Conservation (phyloP, 73 alveolate species). For the Durusdinium trenchii region DNA sequence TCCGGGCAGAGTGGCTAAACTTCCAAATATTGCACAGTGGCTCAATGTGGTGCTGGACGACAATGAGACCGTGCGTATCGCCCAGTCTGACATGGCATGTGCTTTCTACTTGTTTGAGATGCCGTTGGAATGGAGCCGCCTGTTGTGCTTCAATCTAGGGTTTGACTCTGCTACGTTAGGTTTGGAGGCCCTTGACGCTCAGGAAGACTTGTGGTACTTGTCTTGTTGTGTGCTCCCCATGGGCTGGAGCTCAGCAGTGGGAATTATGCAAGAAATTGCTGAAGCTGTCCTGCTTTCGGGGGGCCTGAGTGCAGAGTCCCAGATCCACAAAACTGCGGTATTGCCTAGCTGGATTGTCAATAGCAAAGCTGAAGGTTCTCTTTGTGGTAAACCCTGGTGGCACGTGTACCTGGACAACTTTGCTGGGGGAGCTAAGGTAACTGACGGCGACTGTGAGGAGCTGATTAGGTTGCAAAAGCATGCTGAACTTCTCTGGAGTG, state of each 20-base stretch:
- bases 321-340: too few species aligned
- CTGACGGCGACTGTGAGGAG: not conserved
- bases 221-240: slow-evolving; percentile 3
- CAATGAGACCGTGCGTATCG: not conserved
- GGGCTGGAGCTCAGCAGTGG: slow-evolving; percentile 37
- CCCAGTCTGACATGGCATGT: slow-evolving; percentile 1
- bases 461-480: not conserved
- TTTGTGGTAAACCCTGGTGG: not conserved
- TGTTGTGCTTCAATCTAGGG: not conserved
- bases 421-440: not conserved
- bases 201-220: not conserved
- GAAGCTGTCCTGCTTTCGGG: not conserved
- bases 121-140: not conserved
- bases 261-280: not conserved
- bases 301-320: not conserved
- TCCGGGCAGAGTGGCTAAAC: not conserved
- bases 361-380: not conserved
- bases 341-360: not conserved
- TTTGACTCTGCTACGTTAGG: not conserved
- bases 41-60: not conserved
- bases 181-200: not conserved
- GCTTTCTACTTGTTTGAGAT: not conserved
- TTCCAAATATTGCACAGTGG: not conserved
- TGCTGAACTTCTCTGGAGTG: not conserved
- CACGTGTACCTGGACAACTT: not conserved